Percentiles rank a stretch among this genome's conserved stretches.
These are phyloP conservation scores for Cyclotella atomus DNA, from an alignment of 108 stramenopile genomes.

Conservation along the genomic window DNA sequence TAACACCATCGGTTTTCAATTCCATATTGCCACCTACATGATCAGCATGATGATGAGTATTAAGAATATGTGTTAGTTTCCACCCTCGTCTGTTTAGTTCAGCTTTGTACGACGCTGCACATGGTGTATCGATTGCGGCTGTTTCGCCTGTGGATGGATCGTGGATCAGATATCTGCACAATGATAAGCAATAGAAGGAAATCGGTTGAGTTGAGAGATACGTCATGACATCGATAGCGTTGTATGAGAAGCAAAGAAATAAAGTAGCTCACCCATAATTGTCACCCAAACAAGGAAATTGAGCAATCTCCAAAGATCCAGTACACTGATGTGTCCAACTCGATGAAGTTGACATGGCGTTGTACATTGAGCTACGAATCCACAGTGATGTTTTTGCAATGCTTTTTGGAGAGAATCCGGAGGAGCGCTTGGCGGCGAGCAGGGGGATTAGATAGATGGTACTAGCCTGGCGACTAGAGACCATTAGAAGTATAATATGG, in stretches of 20 bases:
- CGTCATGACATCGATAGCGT: too few species aligned
- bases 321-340: too few species aligned
- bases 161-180: conserved; percentile 69
- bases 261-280: conserved; percentile 64
- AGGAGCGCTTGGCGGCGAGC: too few species aligned
- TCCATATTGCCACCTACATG: conserved; percentile 83
- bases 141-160: conserved; percentile 69
- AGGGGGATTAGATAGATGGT: too few species aligned
- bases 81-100: conserved; percentile 69
- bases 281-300: conserved; percentile 77
- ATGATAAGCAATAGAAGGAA: too few species aligned
- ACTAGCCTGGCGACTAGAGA: too few species aligned
- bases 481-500: too few species aligned
- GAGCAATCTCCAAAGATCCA: conserved; percentile 40
- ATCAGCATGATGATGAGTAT: conserved; percentile 77
- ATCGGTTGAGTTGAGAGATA: too few species aligned
- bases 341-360: too few species aligned
- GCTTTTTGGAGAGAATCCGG: too few species aligned
- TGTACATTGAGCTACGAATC: too few species aligned
- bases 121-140: conserved; percentile 84
- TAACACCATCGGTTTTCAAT: conserved; percentile 57
- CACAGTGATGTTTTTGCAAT: too few species aligned
- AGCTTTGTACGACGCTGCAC: conserved; percentile 54
- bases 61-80: conserved; percentile 83
- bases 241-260: conserved; percentile 2